Evolutionary conservation across 129 eudicot genomes (phyloP).

Genomic region (Calendula officinalis): DNA sequence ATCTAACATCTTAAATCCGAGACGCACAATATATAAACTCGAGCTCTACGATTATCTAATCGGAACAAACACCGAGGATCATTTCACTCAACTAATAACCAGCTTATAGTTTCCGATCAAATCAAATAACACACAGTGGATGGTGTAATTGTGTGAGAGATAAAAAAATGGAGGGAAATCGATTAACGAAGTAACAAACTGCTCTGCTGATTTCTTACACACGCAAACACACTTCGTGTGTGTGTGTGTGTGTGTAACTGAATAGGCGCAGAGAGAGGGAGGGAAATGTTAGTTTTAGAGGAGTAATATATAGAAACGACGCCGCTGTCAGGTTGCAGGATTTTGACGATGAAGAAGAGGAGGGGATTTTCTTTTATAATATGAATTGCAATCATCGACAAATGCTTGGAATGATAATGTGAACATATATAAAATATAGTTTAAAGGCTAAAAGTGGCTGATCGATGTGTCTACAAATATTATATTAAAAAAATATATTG

Average conservation of each 20-base stretch:
- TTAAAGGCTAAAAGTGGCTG: too few relatives aligned
- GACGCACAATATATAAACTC: slow-evolving; percentile 1
- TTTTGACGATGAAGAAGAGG: slow-evolving; percentile 26
- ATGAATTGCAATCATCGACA: too few relatives aligned
- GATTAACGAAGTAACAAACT: slow-evolving; percentile 27
- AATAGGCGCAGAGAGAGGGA: slow-evolving; percentile 7
- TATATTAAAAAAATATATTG: too few relatives aligned
- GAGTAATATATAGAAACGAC: slow-evolving; percentile 19
- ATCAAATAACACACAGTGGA: slow-evolving; percentile 9
- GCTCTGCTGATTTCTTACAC: slow-evolving; percentile 10
- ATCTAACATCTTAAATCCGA: slow-evolving; percentile 54
- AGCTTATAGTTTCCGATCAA: slow-evolving; percentile 13
- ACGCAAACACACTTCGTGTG: slow-evolving; percentile 13
- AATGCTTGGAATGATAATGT: too few relatives aligned
- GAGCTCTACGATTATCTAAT: slow-evolving; percentile 6
- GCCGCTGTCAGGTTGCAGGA: slow-evolving; percentile 21
- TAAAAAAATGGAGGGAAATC: slow-evolving; percentile 15
- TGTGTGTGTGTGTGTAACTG: slow-evolving; percentile 19
- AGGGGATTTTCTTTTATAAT: not conserved
- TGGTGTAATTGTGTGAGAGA: slow-evolving; percentile 19
- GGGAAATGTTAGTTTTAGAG: not conserved
- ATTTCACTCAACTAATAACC: not conserved
- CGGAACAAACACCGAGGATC: slow-evolving; percentile 1
- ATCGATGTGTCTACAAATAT: too few relatives aligned
- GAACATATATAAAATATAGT: too few relatives aligned